Evolutionary conservation across 345 rosid genomes (phyloP).

Genomic region (Pugionium dolabratum): DNA sequence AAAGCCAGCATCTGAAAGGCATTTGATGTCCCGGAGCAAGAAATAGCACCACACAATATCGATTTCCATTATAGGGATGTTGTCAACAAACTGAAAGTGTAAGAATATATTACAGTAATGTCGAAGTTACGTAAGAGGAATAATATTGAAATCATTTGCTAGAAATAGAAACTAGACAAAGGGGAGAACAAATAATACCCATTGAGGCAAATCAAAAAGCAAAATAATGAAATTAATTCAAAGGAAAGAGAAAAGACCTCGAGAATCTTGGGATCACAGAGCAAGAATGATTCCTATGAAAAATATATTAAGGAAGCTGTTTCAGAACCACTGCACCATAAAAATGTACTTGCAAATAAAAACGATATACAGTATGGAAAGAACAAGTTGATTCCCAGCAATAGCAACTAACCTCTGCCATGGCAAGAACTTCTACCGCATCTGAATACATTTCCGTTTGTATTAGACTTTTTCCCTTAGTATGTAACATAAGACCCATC

Average conservation of each 20-base stretch:
- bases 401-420: slow-evolving; percentile 77
- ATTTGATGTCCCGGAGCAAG: slow-evolving; percentile 80
- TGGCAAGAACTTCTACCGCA: slow-evolving; percentile 84
- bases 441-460: slow-evolving; percentile 61
- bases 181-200: not conserved
- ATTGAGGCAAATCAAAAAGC: not conserved
- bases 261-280: slow-evolving; percentile 75
- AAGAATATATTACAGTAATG: slow-evolving; percentile 32
- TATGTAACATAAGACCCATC: slow-evolving; percentile 95
- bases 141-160: no score
- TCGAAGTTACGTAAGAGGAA: not conserved
- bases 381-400: slow-evolving; percentile 3
- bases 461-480: slow-evolving; percentile 69
- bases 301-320: slow-evolving; percentile 1
- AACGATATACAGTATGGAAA: not conserved
- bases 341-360: not conserved
- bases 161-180: slow-evolving; percentile 4
- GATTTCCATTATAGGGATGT: slow-evolving; percentile 86
- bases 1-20: slow-evolving; percentile 82
- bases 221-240: not conserved
- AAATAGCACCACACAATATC: slow-evolving; percentile 99
- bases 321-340: not conserved
- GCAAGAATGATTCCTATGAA: slow-evolving; percentile 81
- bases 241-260: slow-evolving; percentile 54
- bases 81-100: slow-evolving; percentile 66